Conservation (phyloP, 305 asterid species). For the Solanum aculeatissimum region DNA sequence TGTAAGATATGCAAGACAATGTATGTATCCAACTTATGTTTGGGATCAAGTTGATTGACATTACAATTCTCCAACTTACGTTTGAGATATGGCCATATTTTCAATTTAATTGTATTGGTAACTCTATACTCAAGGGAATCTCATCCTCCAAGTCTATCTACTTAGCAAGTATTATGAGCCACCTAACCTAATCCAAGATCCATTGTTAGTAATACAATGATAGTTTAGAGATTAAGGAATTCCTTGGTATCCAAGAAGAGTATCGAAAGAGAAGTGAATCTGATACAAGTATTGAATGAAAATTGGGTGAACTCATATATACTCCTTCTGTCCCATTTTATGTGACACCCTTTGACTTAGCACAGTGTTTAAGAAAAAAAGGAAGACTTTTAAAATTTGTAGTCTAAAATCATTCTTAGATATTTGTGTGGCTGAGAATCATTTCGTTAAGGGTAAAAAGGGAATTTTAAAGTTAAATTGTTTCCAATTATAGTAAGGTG, state of each 20-base stretch:
- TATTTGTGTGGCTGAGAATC: too few species aligned
- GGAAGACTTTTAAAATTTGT: too few species aligned
- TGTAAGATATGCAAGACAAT: not conserved
- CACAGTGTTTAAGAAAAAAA: too few species aligned
- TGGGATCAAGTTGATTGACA: not conserved
- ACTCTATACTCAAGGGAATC: not conserved
- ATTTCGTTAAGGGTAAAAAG: too few species aligned
- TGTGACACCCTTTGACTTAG: too few species aligned
- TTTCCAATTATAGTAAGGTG: too few species aligned
- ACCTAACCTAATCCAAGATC: not conserved
- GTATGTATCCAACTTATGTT: not conserved
- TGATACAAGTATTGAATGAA: too few species aligned
- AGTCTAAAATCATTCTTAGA: too few species aligned
- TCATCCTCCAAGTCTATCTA: not conserved
- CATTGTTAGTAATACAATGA: not conserved
- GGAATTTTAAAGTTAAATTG: too few species aligned
- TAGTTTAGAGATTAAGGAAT: not conserved
- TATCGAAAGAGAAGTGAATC: too few species aligned
- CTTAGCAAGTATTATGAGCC: not conserved
- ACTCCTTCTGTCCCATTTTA: too few species aligned
- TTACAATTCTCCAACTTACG: not conserved
- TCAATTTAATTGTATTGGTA: not conserved
- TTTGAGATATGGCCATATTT: not conserved
- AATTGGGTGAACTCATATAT: not conserved
- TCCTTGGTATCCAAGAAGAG: not conserved